Base-by-base conservation (phyloP, 257 asterid genomes). In the Perilla frutescens region DNA sequence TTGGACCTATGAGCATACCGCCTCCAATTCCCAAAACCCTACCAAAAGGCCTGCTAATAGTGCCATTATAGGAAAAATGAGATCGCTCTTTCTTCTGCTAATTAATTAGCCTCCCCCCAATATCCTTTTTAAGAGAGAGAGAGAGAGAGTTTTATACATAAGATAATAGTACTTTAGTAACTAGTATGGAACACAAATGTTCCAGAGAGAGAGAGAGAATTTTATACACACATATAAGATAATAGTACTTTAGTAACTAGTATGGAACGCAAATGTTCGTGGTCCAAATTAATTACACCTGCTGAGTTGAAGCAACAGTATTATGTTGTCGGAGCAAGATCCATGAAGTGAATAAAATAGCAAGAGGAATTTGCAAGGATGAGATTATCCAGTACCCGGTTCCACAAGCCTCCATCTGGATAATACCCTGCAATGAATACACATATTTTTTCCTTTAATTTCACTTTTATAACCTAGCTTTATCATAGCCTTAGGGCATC, bases 1-100 rank as follows among this genome's bases (percentile, higher is more conserved):
- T n/a, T 20, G 97, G 97, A 72, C 95, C 87, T 60, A 86, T 87
- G 45, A 94, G 88, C 96, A 91, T 94, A 31, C 97, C 98, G 6
- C 97, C 98, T 57, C 98, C 98, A 44, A 94, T 87, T 56, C 98
- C 97, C 45, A 91, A 91, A 54, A 90, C 70, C 9, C 98, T 96
- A 11, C 98, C 5, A 91, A 78, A 67, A 74, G 72, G 71, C 98
- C 98, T 0, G 96, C 97, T 66, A 91, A 59, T 9, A 94, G 82
- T 48, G 96, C 93, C 96, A 88, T 87, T 53, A 78, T 6, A 2
- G 98, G 96, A 80, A 91, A 93, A 7, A 84, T 8, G 20, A 86
- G 64, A 79, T 77, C 80, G 37, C 68, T 62, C 48, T 36, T 41
- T 20, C 59, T 48, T 71, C 66, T 70, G 50, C 50, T 63, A 64